Base-by-base conservation (phyloP, 1,284 basidiomycete species). In the Paramarasmius palmivorus region DNA sequence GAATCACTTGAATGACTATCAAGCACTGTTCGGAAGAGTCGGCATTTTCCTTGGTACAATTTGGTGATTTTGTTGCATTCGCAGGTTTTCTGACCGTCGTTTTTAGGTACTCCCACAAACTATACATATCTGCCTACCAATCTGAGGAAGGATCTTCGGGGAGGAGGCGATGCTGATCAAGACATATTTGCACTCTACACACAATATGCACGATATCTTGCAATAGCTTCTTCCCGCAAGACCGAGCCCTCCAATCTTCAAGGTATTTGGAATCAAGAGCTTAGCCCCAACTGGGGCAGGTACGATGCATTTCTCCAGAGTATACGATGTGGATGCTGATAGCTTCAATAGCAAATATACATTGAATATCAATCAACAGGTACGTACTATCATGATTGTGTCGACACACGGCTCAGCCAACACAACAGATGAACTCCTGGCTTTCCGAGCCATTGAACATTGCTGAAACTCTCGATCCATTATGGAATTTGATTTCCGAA, bases 201-300 rank as follows among this genome's bases (percentile, higher is more conserved):
- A 20, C 55, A 59, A 39, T 59, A 54, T 47, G 57, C 49, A 10
- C 32, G 57, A 19, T 59, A 59, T 45, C 44, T 59, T 26, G 55
- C 39, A 29, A 59, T 57, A 23, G 51, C 57, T 6, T 58, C 57
- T 14, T 58, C 57, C 7, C 44, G 57, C 26, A 54, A 51, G 4
- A 56, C 57, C 2, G 57, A 59, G 46, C 52, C 57, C 23, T 54
- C 57, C 6, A 59, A 52, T 15, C 22, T 54, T 5, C 48, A 59
- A 50, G 58, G 59, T 36, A 52, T 62, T n/a, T 62, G 61, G 61
- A 62, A 62, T 23, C 48, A 57, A 23, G 53, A 51, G 7, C 29
- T 54, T 1, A 49, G 36, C 37, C 61, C 61, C 26, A 47, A 39
- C 15, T 61, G 60, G 60, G 55, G 59, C 35, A 61, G 60, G 60